Base-by-base conservation (phyloP, 305 asterid species). In the Solanum hybrid region DNA sequence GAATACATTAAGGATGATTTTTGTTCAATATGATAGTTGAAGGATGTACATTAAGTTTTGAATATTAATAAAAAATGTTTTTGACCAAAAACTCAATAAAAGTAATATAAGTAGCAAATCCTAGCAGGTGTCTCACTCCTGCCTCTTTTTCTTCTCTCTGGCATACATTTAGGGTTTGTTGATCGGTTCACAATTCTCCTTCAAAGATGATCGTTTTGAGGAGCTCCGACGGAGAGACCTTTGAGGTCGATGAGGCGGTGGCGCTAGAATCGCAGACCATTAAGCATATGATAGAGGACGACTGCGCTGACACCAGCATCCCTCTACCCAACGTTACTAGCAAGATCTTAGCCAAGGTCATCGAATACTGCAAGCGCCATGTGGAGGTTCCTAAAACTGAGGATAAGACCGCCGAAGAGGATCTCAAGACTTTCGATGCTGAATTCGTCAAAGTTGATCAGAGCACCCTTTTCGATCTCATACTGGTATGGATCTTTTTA, bases 231-330 rank as follows among this genome's bases (percentile, higher is more conserved):
- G 93, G 90, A 3, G 92, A 88, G 73, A 56, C 76, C 5, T 94
- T 94, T 81, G 91, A 87, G 87, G 90, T 93, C 5, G 93, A 89
- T 10, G 90, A 93, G 88, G 78, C 87, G 24, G 92, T 92, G 1
- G 94, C 93, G 1, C 4, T 66, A 5, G 87, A 91, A 77, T 92
- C 93, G 29, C 90, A 86, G 89, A 92, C 94, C 0, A 90, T 93
- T 0, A 93, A 91, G 87, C 92, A 92, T 88, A 85, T 94, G 92
- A 90, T 92, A 13, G 95, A 94, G 86, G 94, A 94, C 32, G 73
- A 71, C 3, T 91, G 92, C n/a, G 92, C 91, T 3, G 92, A 93
- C 87, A 35, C 27, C 86, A 14, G 4, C 78, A 93, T 92, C 60
- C 92, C 95, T 1, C 56, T 93, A 24, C 95, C 94, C 7, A 93